Base-by-base conservation (phyloP, 75 land plant genomes). In the Picea sitchensis region DNA sequence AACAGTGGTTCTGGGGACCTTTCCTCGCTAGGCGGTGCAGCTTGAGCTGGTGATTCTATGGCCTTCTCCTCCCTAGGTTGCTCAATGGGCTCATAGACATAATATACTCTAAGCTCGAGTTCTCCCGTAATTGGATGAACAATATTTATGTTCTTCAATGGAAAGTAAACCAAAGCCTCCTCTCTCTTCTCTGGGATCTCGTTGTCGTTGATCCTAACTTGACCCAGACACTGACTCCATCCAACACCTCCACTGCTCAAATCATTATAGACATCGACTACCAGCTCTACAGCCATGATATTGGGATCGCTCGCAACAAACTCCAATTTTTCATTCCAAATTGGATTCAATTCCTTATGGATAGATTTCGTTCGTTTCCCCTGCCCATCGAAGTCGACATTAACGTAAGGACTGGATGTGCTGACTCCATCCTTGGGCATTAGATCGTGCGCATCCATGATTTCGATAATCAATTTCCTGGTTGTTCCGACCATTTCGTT, bases 381-480 rank as follows among this genome's bases (percentile, higher is more conserved):
- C 79, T 94, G 97, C 18, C 95, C 93, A 65, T 83, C 95, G 81
- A 92, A 94, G 30, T 92, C 95, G 26, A 78, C 91, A 31, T 84
- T 81, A 63, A 91, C 93, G 74, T 87, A 93, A 0, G 96, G 84
- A 73, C 95, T 94, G 8, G 91, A 85, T 78, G 90, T 88, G 1
- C 95, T 95, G 73, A 80, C 86, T 20, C 97, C 95, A 80, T 94
- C 97, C 81, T 94, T 94, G 11, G 97, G 93, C 36, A 85, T 77
- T 12, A 94, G 87, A 73, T 92, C 85, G 34, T 84, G 86, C 1
- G 93, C 97, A 17, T 91, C 87, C 26, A 83, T 78, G 0, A 94
- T 87, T 72, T 94, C 97, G 54, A 92, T 90, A 3, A 79, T 59
- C 6, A 94, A 85, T 82, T 83, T 90, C 18, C 8, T 62, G 8